These are phyloP conservation scores for Hypomontagnella submonticulosa DNA, from an alignment of 495 filamentous ascomycete species.

Conservation along the genomic window DNA sequence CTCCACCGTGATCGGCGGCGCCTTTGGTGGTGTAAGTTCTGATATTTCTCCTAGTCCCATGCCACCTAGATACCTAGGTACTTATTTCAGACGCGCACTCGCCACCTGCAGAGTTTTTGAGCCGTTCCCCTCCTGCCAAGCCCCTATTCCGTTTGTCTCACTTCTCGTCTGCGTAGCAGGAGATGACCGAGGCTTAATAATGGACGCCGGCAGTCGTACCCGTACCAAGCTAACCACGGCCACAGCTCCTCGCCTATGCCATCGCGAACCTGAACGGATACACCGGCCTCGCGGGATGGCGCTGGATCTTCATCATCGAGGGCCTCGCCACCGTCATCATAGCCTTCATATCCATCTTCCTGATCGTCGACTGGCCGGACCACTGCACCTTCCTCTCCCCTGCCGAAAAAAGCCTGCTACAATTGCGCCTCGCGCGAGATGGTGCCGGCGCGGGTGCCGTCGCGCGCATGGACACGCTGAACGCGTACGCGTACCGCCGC, in stretches of 20 bases:
- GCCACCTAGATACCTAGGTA: background rate
- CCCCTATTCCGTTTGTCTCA: background rate
- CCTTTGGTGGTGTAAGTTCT: conserved; percentile 64
- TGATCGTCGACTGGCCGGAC: conserved; percentile 69
- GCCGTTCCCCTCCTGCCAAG: background rate
- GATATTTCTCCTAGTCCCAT: conserved; percentile 2
- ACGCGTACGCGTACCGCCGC: conserved; percentile 57
- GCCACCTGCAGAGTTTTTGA: background rate
- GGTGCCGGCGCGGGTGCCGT: conserved; percentile 41
- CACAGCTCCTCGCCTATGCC: conserved; percentile 66
- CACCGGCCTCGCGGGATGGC: conserved; percentile 57
- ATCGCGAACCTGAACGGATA: conserved; percentile 66
- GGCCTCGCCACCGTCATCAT: conserved; percentile 62
- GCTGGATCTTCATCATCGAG: conserved; percentile 67
- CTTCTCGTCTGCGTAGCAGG: background rate
- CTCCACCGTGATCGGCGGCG: conserved; percentile 66
- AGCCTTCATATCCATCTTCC: conserved; percentile 58
- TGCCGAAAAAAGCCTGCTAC: conserved; percentile 58
- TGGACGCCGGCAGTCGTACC: too few species aligned
- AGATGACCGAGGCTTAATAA: background rate
- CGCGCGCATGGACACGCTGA: conserved; percentile 62
- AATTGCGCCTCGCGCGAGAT: conserved; percentile 58
- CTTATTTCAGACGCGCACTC: background rate
- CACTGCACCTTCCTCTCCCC: conserved; percentile 59
- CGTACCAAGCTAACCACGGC: conserved; percentile 18